Evolutionary conservation across 2,329 filamentous ascomycete genomes (phyloP).

Genomic region (Xylaria polymorpha): DNA sequence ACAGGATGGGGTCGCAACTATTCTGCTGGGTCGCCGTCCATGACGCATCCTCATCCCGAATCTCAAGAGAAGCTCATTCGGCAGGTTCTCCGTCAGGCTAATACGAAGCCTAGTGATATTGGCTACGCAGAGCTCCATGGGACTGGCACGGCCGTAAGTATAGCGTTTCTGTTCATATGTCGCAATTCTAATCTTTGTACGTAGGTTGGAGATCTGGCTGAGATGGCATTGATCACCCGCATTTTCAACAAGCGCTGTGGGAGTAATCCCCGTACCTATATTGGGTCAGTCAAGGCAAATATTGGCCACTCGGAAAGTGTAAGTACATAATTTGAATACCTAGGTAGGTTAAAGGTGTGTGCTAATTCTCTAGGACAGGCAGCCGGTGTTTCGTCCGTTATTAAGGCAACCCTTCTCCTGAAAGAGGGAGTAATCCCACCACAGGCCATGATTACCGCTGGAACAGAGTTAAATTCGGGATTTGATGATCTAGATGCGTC

Average conservation of each 20-base stretch:
- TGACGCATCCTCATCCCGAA: constrained; percentile 53
- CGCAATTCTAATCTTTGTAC: constrained; percentile 4
- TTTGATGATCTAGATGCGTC: constrained; percentile 30
- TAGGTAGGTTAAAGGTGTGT: not conserved
- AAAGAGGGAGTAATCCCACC: constrained; percentile 57
- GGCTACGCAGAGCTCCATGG: constrained; percentile 77
- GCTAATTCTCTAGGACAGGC: constrained; percentile 40
- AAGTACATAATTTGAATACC: not conserved
- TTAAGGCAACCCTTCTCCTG: constrained; percentile 61
- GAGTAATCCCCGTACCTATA: constrained; percentile 54
- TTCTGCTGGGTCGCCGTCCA: constrained; percentile 74
- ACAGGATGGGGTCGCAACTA: constrained; percentile 75
- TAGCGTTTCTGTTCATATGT: not conserved
- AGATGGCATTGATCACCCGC: constrained; percentile 70
- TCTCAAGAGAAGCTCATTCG: constrained; percentile 48
- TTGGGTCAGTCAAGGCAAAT: constrained; percentile 62
- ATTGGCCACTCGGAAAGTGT: constrained; percentile 59
- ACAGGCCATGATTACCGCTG: constrained; percentile 58
- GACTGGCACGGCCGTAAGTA: constrained; percentile 71
- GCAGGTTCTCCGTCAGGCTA: constrained; percentile 36
- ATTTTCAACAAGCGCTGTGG: constrained; percentile 63
- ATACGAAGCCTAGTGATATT: constrained; percentile 54
- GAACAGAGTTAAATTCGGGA: constrained; percentile 23
- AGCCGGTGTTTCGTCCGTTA: constrained; percentile 53
- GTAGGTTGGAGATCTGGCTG: constrained; percentile 69